phyloP scores from a whole-genome alignment of 148 eudicot genomes.

The Cornus controversa region DNA sequence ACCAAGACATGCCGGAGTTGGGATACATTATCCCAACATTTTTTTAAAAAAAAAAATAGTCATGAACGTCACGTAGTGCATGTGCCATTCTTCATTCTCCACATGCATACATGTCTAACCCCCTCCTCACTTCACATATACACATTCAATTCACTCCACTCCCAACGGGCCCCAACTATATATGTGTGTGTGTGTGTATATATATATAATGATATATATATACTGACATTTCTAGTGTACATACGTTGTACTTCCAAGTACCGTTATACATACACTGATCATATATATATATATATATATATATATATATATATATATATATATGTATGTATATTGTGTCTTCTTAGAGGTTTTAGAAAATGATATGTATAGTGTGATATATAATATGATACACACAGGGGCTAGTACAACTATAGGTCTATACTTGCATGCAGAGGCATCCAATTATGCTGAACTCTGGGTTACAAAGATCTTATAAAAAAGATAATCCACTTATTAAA shows the following conservation, averaged over 20 bases:
- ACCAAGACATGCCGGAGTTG: slow-evolving; percentile 29
- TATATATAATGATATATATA: background rate
- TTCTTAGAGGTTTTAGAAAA: background rate
- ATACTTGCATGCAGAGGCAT: background rate
- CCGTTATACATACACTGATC: slow-evolving; percentile 15
- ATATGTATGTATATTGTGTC: background rate
- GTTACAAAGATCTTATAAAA: no score
- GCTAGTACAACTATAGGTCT: no score
- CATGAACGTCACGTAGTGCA: slow-evolving; percentile 58
- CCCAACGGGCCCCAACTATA: no score
- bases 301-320: background rate
- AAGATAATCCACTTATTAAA: no score
- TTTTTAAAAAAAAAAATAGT: slow-evolving; percentile 17
- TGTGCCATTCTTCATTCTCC: slow-evolving; percentile 40
- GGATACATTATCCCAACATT: slow-evolving; percentile 27
- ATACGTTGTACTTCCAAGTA: slow-evolving; percentile 55
- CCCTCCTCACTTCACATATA: background rate
- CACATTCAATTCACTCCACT: no score
- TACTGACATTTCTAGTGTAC: slow-evolving; percentile 10
- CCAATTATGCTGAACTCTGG: background rate
- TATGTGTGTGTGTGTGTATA: no score
- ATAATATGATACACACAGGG: background rate
- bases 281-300: background rate
- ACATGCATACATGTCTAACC: slow-evolving; percentile 44
- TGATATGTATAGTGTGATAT: background rate